Evolutionary conservation across 192 early-diverging fungal genomes (phyloP).

Genomic region (Coemansia sp.): DNA sequence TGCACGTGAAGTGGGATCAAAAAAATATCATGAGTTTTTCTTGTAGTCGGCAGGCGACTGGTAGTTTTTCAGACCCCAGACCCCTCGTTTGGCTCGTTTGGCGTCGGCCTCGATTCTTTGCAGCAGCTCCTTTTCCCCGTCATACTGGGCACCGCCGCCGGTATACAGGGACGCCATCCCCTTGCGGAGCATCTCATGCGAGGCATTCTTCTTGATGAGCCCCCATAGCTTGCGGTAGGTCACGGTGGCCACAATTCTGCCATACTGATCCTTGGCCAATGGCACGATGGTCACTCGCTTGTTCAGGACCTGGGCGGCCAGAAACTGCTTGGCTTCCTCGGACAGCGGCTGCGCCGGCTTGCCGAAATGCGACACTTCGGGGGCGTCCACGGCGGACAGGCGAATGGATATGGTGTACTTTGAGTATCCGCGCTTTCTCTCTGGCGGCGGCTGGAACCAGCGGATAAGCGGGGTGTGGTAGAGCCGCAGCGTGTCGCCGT

Average conservation of each 20-base stretch:
- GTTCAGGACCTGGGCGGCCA: slow-evolving; percentile 27
- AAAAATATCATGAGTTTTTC: neutral
- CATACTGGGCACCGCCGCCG: slow-evolving; percentile 48
- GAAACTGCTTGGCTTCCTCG: slow-evolving; percentile 34
- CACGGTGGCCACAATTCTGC: slow-evolving; percentile 37
- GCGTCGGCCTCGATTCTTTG: slow-evolving; percentile 29
- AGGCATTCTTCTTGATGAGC: slow-evolving; percentile 26
- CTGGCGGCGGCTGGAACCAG: slow-evolving; percentile 29
- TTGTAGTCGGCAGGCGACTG: slow-evolving; percentile 48
- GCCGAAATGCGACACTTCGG: slow-evolving; percentile 51
- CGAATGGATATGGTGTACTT: slow-evolving; percentile 42
- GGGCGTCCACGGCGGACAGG: slow-evolving; percentile 44
- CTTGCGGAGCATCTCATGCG: slow-evolving; percentile 37
- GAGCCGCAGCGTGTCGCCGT: slow-evolving; percentile 43
- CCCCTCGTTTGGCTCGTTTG: slow-evolving; percentile 25
- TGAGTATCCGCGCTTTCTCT: slow-evolving; percentile 27
- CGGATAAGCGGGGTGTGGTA: slow-evolving; percentile 39
- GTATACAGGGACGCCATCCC: slow-evolving; percentile 36
- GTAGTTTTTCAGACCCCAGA: slow-evolving; percentile 44
- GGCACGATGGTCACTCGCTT: slow-evolving; percentile 33
- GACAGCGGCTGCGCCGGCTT: slow-evolving; percentile 51
- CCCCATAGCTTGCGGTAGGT: slow-evolving; percentile 22
- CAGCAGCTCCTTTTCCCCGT: slow-evolving; percentile 35
- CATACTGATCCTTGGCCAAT: slow-evolving; percentile 50
- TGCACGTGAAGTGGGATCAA: no score